A percentile compares a stretch with the other conserved stretches of the same genome.
phyloP scores from a whole-genome alignment of 2,329 filamentous ascomycete species.

The Xylariaceae sp. region DNA sequence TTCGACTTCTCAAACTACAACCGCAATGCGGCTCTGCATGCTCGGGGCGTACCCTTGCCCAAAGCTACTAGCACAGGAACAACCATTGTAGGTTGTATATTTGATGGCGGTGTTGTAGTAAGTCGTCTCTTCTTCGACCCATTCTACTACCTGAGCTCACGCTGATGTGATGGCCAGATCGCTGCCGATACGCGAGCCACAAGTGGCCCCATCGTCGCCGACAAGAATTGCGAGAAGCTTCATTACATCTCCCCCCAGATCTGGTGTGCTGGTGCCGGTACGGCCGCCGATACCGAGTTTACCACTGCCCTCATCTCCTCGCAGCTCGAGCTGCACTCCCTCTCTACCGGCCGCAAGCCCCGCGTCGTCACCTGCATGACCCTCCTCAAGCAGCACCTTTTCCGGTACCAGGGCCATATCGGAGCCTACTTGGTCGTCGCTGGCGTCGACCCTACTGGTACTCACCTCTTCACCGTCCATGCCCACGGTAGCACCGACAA shows the following conservation, averaged over 20 bases:
- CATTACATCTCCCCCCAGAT: conserved; percentile 98
- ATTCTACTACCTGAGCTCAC: background rate
- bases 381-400: conserved; percentile 97
- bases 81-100: conserved; percentile 97
- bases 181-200: conserved; percentile 97
- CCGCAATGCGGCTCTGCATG: conserved; percentile 94
- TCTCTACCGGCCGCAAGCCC: conserved; percentile 93
- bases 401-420: conserved; percentile 96
- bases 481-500: conserved; percentile 98
- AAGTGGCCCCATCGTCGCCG: conserved; percentile 94
- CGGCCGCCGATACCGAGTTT: conserved; percentile 97
- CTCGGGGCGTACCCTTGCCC: conserved; percentile 86
- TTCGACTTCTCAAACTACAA: conserved; percentile 99
- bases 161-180: conserved; percentile 53
- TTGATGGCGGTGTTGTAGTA: conserved; percentile 91
- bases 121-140: conserved; percentile 32
- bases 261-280: conserved; percentile 98
- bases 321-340: conserved; percentile 93
- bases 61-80: conserved; percentile 98
- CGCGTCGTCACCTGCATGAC: conserved; percentile 99
- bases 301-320: conserved; percentile 98
- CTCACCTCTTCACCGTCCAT: conserved; percentile 95
- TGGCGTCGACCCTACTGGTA: conserved; percentile 90
- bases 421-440: conserved; percentile 97
- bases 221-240: conserved; percentile 99